Evolutionary conservation across 345 rosid genomes (phyloP).

Genomic region (Hevea brasiliensis): DNA sequence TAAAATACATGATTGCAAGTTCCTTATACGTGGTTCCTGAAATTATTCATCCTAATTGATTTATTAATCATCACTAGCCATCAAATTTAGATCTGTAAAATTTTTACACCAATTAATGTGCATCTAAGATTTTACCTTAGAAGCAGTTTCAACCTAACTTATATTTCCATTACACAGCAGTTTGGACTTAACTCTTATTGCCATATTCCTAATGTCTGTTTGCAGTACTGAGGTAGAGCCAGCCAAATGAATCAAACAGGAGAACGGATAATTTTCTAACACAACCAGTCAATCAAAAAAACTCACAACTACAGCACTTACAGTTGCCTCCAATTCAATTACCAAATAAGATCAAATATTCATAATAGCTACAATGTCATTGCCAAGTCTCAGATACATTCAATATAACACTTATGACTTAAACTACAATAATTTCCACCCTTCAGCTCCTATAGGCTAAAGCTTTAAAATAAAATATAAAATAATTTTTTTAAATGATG

Average conservation of each 20-base stretch:
- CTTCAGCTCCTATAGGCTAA: neutral
- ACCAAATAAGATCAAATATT: neutral
- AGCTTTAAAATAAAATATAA: neutral
- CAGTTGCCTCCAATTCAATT: neutral
- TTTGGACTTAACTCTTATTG: neutral
- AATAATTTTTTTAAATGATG: neutral
- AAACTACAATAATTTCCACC: neutral
- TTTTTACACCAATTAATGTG: neutral
- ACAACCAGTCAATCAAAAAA: neutral
- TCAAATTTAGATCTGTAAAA: slow-evolving; percentile 1
- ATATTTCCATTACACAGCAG: too few species aligned
- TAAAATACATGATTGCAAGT: neutral
- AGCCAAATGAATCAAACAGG: neutral
- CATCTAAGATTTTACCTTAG: neutral
- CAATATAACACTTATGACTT: neutral
- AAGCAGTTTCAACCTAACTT: neutral
- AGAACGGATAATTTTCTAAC: neutral
- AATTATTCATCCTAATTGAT: neutral
- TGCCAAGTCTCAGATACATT: neutral
- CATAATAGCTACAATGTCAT: neutral
- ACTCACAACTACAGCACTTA: neutral
- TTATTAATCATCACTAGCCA: neutral
- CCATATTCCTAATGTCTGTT: neutral
- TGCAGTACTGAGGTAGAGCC: neutral
- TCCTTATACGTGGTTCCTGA: neutral